A percentile compares a stretch with the other conserved stretches of the same genome.
Conservation (phyloP, 345 rosid species). For the Melaleuca alternifolia region DNA sequence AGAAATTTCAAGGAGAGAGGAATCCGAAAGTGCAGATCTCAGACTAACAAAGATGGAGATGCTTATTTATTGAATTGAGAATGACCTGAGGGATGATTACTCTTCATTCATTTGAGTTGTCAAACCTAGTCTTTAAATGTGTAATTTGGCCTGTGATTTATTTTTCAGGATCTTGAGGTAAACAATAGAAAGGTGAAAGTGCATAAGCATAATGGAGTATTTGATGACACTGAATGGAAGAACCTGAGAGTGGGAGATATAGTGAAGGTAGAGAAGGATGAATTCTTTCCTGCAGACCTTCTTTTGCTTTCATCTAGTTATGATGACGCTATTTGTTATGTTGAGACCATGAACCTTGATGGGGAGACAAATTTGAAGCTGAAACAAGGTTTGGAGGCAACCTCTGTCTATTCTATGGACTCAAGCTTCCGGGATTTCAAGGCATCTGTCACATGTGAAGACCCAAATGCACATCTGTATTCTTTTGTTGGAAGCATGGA, state of each 20-base stretch:
- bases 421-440: constrained; percentile 40
- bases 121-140: not conserved
- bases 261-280: constrained; percentile 72
- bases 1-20: not conserved
- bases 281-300: constrained; percentile 81
- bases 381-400: constrained; percentile 64
- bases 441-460: constrained; percentile 69
- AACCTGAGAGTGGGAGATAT: constrained; percentile 67
- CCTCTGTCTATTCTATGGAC: constrained; percentile 45
- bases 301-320: constrained; percentile 69
- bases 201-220: constrained; percentile 42
- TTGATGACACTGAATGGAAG: constrained; percentile 50
- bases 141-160: not conserved
- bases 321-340: constrained; percentile 79
- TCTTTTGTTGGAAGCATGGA: constrained; percentile 72
- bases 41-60: not conserved
- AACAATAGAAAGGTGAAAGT: constrained; percentile 74
- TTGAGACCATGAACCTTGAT: constrained; percentile 94
- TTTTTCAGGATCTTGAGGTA: constrained; percentile 58
- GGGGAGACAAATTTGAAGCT: constrained; percentile 89
- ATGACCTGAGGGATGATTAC: not conserved
- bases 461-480: constrained; percentile 83
- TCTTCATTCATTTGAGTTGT: not conserved
- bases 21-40: not conserved
- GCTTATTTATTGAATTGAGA: not conserved